Conservation (phyloP, 164 flowering plant species). For the Litsea cubeba region DNA sequence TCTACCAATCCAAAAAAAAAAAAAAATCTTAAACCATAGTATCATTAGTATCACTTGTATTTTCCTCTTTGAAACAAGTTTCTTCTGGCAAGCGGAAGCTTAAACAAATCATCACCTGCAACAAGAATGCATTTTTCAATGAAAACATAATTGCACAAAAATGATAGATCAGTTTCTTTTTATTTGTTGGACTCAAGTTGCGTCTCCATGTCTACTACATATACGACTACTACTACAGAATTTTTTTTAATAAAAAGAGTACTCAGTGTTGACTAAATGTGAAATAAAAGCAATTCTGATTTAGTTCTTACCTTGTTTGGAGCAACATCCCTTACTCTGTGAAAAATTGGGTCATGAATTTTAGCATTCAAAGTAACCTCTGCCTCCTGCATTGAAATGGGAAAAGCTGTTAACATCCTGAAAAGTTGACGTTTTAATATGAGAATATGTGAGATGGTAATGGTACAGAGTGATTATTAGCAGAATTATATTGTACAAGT, state of each 20-base stretch:
- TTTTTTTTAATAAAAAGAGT: too few species aligned
- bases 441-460: not conserved
- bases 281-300: not conserved
- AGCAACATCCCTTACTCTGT: conserved; percentile 90
- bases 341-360: conserved; percentile 58
- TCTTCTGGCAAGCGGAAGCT: conserved; percentile 84
- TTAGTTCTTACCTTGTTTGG: conserved; percentile 74
- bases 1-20: too few species aligned
- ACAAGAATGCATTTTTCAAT: not conserved
- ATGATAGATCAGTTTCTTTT: not conserved
- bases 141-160: too few species aligned
- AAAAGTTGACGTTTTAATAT: not conserved
- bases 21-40: not conserved
- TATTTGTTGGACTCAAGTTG: too few species aligned
- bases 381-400: conserved; percentile 50
- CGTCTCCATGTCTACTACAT: too few species aligned
- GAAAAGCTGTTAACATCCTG: not conserved
- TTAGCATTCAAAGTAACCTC: conserved; percentile 58
- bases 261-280: not conserved
- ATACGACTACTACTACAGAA: too few species aligned
- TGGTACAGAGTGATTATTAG: not conserved
- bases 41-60: not conserved
- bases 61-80: conserved; percentile 44
- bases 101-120: conserved; percentile 92
- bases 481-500: not conserved